These are phyloP conservation scores for Bigelowiella natans DNA, from an alignment of 78 protist genomes.

Conservation along the genomic window DNA sequence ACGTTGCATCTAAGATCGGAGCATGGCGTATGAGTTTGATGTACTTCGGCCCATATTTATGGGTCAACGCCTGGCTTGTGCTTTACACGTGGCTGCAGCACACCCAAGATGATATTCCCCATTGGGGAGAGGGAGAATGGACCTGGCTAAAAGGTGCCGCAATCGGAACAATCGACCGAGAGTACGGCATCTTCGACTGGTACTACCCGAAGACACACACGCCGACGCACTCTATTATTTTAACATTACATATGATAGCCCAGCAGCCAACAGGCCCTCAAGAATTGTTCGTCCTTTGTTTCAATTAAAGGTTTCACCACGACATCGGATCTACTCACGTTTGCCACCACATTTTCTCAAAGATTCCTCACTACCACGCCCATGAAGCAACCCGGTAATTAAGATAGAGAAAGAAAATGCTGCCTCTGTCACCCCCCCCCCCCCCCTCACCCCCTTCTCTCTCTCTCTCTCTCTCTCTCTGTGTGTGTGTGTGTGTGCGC, in stretches of 20 bases:
- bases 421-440: too few relatives aligned
- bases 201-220: background rate
- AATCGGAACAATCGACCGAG: constrained; percentile 55
- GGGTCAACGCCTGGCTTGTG: constrained; percentile 59
- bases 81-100: constrained; percentile 67
- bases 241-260: too few relatives aligned
- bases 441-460: too few relatives aligned
- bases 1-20: background rate
- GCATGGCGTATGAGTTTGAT: background rate
- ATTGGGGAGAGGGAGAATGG: constrained; percentile 53
- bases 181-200: constrained; percentile 20
- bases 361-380: constrained; percentile 64
- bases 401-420: background rate
- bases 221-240: too few relatives aligned
- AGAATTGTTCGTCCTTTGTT: too few relatives aligned
- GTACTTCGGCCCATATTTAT: constrained; percentile 1
- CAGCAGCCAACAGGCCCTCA: background rate
- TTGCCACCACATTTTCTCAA: constrained; percentile 62
- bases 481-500: too few relatives aligned
- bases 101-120: constrained; percentile 41
- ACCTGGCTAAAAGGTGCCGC: constrained; percentile 52
- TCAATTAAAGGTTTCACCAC: constrained; percentile 39
- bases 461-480: too few relatives aligned
- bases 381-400: constrained; percentile 54
- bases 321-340: constrained; percentile 70